A percentile compares a stretch with the other conserved stretches of the same genome.
Conservation (phyloP, 768 basidiomycete genomes). For the Termitomyces titanicus region DNA sequence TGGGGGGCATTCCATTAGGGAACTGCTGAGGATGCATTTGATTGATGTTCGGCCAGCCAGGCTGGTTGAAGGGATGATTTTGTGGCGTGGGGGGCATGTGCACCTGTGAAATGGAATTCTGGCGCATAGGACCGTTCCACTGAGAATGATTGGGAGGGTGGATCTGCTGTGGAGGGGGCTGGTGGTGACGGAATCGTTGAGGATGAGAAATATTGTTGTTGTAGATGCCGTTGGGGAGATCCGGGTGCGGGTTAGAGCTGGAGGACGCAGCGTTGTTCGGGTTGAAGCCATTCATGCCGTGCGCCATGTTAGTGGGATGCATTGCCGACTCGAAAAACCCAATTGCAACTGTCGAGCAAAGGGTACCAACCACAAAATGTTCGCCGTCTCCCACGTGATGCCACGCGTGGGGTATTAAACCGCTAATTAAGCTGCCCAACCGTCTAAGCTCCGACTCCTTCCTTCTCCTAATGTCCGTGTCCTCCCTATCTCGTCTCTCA, state of each 20-base stretch:
- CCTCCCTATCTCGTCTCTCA: conserved; percentile 25
- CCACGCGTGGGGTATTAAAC: conserved; percentile 5
- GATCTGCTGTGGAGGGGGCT: conserved; percentile 20
- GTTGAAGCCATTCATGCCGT: conserved; percentile 27
- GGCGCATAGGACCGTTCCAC: conserved; percentile 24
- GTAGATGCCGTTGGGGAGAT: conserved; percentile 18
- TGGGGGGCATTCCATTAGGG: conserved; percentile 26
- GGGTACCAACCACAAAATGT: conserved; percentile 1
- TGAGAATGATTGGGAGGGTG: conserved; percentile 17
- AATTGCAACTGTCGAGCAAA: background rate
- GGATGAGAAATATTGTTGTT: conserved; percentile 3
- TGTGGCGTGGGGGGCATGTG: conserved; percentile 25
- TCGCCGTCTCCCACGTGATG: conserved; percentile 16
- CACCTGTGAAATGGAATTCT: conserved; percentile 13
- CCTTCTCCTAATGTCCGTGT: conserved; percentile 27
- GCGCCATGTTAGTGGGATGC: conserved; percentile 17
- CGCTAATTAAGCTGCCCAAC: no score
- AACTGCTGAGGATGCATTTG: conserved; percentile 30
- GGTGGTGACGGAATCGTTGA: conserved; percentile 24
- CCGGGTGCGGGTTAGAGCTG: conserved; percentile 29
- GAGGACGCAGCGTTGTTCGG: conserved; percentile 29
- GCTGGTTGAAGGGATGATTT: conserved; percentile 29
- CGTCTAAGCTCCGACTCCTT: conserved; percentile 1
- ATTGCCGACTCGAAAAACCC: conserved; percentile 13
- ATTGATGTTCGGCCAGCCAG: conserved; percentile 25